Conservation (phyloP, 176 grass and related monocot species). For the Alopecurus myosuroides region DNA sequence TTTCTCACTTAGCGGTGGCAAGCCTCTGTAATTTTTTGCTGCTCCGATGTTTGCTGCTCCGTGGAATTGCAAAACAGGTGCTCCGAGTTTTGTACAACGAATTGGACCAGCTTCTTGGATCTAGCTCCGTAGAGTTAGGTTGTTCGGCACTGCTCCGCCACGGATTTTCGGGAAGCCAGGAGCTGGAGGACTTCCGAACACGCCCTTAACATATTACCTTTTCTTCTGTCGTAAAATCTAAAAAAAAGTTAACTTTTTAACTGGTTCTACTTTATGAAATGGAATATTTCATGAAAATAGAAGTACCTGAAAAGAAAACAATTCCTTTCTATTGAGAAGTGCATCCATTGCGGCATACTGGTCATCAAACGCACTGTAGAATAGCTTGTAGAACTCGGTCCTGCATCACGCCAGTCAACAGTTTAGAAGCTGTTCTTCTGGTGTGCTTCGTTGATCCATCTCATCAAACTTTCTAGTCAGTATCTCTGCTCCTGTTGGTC, state of each 20-base stretch:
- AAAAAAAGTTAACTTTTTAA: neutral
- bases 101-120: no score
- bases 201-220: neutral
- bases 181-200: no score
- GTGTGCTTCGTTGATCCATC: conserved; percentile 67
- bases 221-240: neutral
- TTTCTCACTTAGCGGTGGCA: no score
- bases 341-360: conserved; percentile 78
- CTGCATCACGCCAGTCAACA: conserved; percentile 12
- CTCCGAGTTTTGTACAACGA: no score
- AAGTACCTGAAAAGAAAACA: conserved; percentile 83
- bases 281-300: neutral
- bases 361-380: conserved; percentile 82
- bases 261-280: conserved; percentile 11
- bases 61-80: no score
- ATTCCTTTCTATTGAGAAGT: conserved; percentile 81
- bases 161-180: no score
- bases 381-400: conserved; percentile 70
- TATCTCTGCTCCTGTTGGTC: conserved; percentile 85
- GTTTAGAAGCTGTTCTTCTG: conserved; percentile 67
- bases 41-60: no score
- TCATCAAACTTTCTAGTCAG: conserved; percentile 94
- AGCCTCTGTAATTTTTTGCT: no score
- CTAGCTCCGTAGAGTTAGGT: no score
- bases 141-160: no score